Evolutionary conservation across 148 eudicot genomes (phyloP), one percentile per base, ranked within the genome.

Genomic region (Rheum nobile): DNA sequence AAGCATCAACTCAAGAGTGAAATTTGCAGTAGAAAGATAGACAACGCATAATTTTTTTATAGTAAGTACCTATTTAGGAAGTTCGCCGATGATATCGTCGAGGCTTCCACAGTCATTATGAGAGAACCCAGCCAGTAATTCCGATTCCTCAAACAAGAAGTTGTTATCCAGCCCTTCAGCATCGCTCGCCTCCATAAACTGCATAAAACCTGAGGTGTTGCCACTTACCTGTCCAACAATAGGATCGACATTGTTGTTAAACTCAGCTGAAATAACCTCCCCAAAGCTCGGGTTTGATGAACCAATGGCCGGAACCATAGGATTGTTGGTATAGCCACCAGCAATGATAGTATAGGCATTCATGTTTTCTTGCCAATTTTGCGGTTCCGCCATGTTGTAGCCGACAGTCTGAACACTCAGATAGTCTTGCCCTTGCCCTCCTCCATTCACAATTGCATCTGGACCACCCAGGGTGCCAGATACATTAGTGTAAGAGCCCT

Each of bases 11-110:
- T 17, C 28, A 7, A n/a, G 71, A 38, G 9, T 31, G 8, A 31
- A 31, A 16, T 31, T 17, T 50, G 57, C 17, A n/a, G 2, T 41
- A 70, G n/a, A 39, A 21, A 70, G 72, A 70, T 41, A 37, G 17
- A 14, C 44, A 68, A 16, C 4, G 10, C 5, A 43, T 43, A 70
- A 28, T 38, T 10, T n/a, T 38, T n/a, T 9, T n/a, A n/a, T 38
- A 21, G 38, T 8, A 70, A 35, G 39, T 85, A 92, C 98, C 93
- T 78, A 82, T 78, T 83, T 86, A 44, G 84, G 82, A 77, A 83
- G 81, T 43, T 81, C 88, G 77, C 80, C 85, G 75, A 90, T 79
- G 32, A 90, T 79, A 57, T 87, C 93, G 74, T 93, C 96, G 79
- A 93, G 76, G 70, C 80, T 74, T 57, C 85, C 93, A 52, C 74